A percentile compares a stretch with the other conserved stretches of the same genome.
Conservation (phyloP, 139 green algal species). For the Eudorina sp. region DNA sequence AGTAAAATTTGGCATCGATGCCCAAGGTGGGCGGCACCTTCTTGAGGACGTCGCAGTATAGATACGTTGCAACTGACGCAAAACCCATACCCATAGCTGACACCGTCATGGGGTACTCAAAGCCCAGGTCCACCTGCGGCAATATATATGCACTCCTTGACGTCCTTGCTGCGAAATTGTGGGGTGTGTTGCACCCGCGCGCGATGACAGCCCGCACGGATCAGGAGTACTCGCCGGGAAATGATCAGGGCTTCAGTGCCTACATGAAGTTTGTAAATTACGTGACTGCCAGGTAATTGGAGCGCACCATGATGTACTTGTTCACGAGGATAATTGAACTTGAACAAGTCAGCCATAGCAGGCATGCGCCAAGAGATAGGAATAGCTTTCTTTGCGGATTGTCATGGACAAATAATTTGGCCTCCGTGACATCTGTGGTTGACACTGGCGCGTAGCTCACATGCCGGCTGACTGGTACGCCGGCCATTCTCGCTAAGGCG, state of each 20-base stretch:
- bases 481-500: neutral
- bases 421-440: neutral
- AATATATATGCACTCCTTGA: too few relatives aligned
- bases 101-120: conserved; percentile 54
- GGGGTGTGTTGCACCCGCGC: too few relatives aligned
- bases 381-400: neutral
- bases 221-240: too few relatives aligned
- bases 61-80: conserved; percentile 9
- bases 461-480: neutral
- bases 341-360: conserved; percentile 46
- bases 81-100: conserved; percentile 50
- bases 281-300: too few relatives aligned
- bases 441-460: neutral
- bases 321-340: conserved; percentile 52
- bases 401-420: neutral
- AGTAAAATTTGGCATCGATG: conserved; percentile 35
- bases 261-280: too few relatives aligned
- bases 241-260: too few relatives aligned
- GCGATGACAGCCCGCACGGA: too few relatives aligned
- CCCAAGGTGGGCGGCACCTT: neutral
- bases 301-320: conserved; percentile 52
- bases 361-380: neutral
- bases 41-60: conserved; percentile 47
- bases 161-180: too few relatives aligned
- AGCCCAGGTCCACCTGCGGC: conserved; percentile 34